Conservation (phyloP, 2,329 filamentous ascomycete species). For the Massarina eburnea region DNA sequence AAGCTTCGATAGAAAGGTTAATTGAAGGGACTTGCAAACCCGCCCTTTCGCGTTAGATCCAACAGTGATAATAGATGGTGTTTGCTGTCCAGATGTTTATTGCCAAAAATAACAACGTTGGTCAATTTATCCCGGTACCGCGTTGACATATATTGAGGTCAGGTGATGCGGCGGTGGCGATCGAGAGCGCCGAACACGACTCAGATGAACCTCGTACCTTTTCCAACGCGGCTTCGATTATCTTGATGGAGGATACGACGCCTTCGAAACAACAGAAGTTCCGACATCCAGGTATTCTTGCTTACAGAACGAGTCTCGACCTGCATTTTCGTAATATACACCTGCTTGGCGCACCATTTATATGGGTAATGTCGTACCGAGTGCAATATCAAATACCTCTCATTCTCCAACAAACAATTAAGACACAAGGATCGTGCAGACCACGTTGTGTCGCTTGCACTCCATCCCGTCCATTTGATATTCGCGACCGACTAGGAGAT, state of each 20-base stretch:
- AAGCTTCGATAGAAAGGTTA: conserved; percentile 31
- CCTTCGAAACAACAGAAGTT: conserved; percentile 7
- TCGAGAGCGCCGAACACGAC: neutral
- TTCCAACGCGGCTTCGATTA: neutral
- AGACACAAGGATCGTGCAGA: conserved; percentile 20
- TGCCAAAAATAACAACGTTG: conserved; percentile 30
- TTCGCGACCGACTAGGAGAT: neutral
- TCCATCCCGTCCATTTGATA: neutral
- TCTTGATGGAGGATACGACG: neutral
- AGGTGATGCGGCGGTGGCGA: conserved; percentile 21
- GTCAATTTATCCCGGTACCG: neutral
- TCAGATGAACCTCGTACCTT: neutral
- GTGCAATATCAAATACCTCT: neutral
- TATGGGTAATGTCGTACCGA: conserved; percentile 35
- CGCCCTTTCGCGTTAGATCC: conserved; percentile 12
- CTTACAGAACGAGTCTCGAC: conserved; percentile 41
- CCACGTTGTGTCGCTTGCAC: conserved; percentile 16
- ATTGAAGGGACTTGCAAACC: conserved; percentile 23
- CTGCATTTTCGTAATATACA: conserved; percentile 31
- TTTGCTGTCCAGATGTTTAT: neutral
- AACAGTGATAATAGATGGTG: neutral
- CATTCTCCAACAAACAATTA: conserved; percentile 21
- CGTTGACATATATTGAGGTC: conserved; percentile 21
- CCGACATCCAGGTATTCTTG: conserved; percentile 23
- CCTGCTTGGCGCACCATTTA: conserved; percentile 24